A percentile compares a stretch with the other conserved stretches of the same genome.
phyloP scores from a whole-genome alignment of 192 early-diverging fungal genomes.

The Coemansia sp. region DNA sequence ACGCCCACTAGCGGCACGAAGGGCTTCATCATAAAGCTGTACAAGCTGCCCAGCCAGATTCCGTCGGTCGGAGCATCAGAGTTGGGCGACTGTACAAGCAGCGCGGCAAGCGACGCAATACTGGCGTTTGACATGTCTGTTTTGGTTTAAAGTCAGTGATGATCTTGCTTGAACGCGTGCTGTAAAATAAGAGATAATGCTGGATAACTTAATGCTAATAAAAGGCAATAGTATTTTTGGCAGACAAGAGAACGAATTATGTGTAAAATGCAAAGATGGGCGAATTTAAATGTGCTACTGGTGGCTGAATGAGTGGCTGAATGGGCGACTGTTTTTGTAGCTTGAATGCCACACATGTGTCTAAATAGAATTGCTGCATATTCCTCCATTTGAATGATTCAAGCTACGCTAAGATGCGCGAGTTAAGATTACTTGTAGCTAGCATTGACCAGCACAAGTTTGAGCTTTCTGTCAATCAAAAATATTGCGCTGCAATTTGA shows the following conservation, averaged over 20 bases:
- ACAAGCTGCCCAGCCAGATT: conserved; percentile 64
- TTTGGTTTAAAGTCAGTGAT: neutral
- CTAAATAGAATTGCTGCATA: too few species aligned
- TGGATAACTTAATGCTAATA: neutral
- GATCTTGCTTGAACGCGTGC: neutral
- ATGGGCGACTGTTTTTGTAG: neutral
- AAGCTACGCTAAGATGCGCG: neutral
- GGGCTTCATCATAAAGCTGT: conserved; percentile 67
- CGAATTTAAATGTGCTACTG: neutral
- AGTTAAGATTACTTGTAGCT: too few species aligned
- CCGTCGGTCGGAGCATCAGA: conserved; percentile 23
- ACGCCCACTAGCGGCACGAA: conserved; percentile 59
- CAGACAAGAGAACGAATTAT: neutral
- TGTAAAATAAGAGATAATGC: neutral
- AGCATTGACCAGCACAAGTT: too few species aligned
- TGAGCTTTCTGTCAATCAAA: too few species aligned
- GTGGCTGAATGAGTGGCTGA: neutral
- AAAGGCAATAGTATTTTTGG: neutral
- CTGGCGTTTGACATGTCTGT: neutral
- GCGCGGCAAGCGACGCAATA: neutral
- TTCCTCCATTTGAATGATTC: neutral
- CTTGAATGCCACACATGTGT: neutral
- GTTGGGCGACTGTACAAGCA: conserved; percentile 9
- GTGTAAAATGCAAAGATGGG: neutral
- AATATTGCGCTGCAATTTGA: too few species aligned